These are phyloP conservation scores for Cutaneotrichosporon curvatum DNA, from an alignment of 1,284 basidiomycete genomes.

Conservation along the genomic window DNA sequence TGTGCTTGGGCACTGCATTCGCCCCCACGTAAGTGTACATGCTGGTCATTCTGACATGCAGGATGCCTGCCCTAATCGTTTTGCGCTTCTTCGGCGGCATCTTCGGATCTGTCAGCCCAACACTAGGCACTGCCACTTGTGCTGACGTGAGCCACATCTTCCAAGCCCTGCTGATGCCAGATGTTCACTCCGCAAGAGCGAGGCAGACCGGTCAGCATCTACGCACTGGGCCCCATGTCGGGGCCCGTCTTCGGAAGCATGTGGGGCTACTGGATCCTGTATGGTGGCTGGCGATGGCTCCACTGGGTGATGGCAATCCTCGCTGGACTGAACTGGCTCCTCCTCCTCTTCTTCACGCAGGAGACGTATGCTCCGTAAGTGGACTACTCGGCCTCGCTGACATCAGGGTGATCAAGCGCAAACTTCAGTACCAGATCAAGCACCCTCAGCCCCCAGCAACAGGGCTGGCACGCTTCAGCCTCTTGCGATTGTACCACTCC, in stretches of 20 bases:
- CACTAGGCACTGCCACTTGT: slow-evolving; percentile 43
- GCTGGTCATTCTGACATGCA: slow-evolving; percentile 10
- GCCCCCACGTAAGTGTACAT: slow-evolving; percentile 30
- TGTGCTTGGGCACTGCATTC: slow-evolving; percentile 35
- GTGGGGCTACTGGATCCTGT: slow-evolving; percentile 42
- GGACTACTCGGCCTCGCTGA: background rate
- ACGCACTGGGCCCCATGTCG: slow-evolving; percentile 42
- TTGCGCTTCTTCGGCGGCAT: slow-evolving; percentile 42
- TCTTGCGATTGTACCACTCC: slow-evolving; percentile 19
- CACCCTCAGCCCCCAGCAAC: slow-evolving; percentile 15
- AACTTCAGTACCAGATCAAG: slow-evolving; percentile 23
- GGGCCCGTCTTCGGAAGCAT: slow-evolving; percentile 42
- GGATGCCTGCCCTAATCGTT: slow-evolving; percentile 35
- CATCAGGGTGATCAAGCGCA: slow-evolving; percentile 33
- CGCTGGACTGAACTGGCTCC: slow-evolving; percentile 29
- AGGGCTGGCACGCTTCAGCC: slow-evolving; percentile 14
- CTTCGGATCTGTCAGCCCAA: slow-evolving; percentile 39
- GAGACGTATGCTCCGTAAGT: slow-evolving; percentile 46
- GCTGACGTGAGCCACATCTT: slow-evolving; percentile 32
- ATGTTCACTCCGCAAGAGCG: slow-evolving; percentile 36
- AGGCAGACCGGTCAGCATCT: slow-evolving; percentile 39
- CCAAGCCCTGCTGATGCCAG: slow-evolving; percentile 12
- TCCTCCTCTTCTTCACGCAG: slow-evolving; percentile 27
- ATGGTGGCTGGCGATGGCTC: slow-evolving; percentile 41
- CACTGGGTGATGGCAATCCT: slow-evolving; percentile 41